A percentile compares a stretch with the other conserved stretches of the same genome.
These are phyloP conservation scores for Teratosphaeria epicoccoides DNA, from an alignment of 2,329 filamentous ascomycete genomes.

Conservation along the genomic window DNA sequence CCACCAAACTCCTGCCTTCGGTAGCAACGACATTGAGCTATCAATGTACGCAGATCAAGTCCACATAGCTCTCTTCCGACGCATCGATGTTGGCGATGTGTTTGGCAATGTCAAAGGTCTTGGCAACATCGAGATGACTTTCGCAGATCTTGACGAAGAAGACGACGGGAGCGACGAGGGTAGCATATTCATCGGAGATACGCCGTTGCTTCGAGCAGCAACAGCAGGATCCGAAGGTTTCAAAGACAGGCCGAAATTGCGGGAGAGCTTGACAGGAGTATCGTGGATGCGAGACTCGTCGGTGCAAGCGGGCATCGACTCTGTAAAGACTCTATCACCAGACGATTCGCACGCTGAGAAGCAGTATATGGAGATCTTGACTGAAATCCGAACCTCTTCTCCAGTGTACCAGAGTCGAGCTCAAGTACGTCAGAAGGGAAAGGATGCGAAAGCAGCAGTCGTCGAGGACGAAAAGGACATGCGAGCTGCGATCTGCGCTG, in stretches of 20 bases:
- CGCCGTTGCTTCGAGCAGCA: constrained; percentile 37
- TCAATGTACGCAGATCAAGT: constrained; percentile 42
- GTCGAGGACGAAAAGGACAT: constrained; percentile 34
- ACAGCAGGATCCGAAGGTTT: constrained; percentile 19
- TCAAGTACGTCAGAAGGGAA: constrained; percentile 19
- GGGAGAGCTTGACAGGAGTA: constrained; percentile 31
- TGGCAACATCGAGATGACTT: constrained; percentile 41
- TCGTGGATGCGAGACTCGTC: constrained; percentile 28
- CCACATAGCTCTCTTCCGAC: constrained; percentile 37
- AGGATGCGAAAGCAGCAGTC: constrained; percentile 25
- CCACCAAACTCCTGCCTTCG: not conserved
- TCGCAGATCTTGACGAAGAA: constrained; percentile 30
- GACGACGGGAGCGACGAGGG: constrained; percentile 28
- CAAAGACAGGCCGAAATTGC: constrained; percentile 12
- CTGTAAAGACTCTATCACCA: constrained; percentile 34
- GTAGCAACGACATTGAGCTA: constrained; percentile 43
- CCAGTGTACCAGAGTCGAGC: constrained; percentile 28
- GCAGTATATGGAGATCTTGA: constrained; percentile 34
- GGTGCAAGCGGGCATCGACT: constrained; percentile 28
- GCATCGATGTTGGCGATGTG: constrained; percentile 42
- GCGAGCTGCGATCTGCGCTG: constrained; percentile 40
- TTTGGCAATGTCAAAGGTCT: constrained; percentile 44
- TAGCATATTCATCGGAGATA: constrained; percentile 34
- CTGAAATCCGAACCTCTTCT: constrained; percentile 31
- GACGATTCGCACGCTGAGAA: constrained; percentile 35